These are phyloP conservation scores for Oryza glumipatula DNA, from an alignment of 176 grass and related monocot species.

Conservation along the genomic window DNA sequence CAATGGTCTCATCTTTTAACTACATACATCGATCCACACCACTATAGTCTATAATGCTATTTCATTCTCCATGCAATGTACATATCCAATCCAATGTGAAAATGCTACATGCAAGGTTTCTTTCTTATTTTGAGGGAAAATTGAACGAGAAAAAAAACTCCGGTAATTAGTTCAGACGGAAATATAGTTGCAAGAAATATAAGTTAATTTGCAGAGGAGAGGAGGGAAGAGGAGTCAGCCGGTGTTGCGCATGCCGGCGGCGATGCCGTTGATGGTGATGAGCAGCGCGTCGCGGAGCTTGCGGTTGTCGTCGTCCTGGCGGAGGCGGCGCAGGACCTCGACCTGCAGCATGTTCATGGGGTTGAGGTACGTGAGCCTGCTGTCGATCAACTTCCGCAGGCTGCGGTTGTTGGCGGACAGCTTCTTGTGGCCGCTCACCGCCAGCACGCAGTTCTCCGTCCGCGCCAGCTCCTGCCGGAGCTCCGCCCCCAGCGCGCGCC, in stretches of 20 bases:
- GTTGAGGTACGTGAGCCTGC: constrained; percentile 75
- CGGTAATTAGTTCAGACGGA: too few relatives aligned
- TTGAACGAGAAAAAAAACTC: neutral
- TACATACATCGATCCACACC: too few relatives aligned
- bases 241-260: constrained; percentile 93
- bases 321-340: constrained; percentile 72
- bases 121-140: neutral
- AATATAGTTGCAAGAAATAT: too few relatives aligned
- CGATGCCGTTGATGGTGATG: constrained; percentile 93
- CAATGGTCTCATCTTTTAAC: too few relatives aligned
- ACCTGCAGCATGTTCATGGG: constrained; percentile 94
- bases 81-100: neutral
- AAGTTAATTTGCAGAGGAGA: too few relatives aligned
- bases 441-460: constrained; percentile 66
- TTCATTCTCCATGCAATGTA: neutral
- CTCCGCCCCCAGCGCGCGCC: constrained; percentile 42
- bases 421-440: constrained; percentile 76
- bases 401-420: constrained; percentile 73
- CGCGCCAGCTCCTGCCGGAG: constrained; percentile 57
- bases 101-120: neutral
- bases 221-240: constrained; percentile 41
- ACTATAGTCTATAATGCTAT: too few relatives aligned
- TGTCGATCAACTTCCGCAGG: constrained; percentile 72
- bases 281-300: constrained; percentile 83
- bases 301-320: constrained; percentile 65